Evolutionary conservation across 2,329 filamentous ascomycete genomes (phyloP).

Genomic region (Chaetothyriales sp.): DNA sequence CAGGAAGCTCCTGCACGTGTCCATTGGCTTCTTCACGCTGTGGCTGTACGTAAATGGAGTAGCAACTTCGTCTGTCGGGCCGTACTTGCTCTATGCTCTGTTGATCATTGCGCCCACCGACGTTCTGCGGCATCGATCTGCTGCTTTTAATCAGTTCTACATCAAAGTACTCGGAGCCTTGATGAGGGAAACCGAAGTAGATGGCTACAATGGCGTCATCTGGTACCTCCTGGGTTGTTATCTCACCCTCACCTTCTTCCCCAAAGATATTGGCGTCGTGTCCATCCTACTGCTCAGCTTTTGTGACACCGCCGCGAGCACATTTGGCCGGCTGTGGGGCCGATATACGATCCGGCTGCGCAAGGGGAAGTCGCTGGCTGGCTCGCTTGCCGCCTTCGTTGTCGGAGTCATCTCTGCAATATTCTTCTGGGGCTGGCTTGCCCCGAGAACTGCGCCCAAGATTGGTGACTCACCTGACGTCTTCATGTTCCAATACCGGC

Average conservation of each 20-base stretch:
- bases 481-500: conserved; percentile 66
- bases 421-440: conserved; percentile 78
- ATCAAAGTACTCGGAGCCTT: conserved; percentile 71
- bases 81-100: conserved; percentile 64
- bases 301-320: conserved; percentile 95
- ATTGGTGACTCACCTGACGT: conserved; percentile 30
- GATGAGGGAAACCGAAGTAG: conserved; percentile 93
- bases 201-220: conserved; percentile 91
- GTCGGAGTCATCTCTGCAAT: conserved; percentile 71
- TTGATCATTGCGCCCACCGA: conserved; percentile 75
- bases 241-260: conserved; percentile 69
- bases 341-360: conserved; percentile 75
- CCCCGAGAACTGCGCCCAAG: conserved; percentile 51
- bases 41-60: conserved; percentile 69
- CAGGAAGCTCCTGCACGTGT: conserved; percentile 82
- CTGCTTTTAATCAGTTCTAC: conserved; percentile 72
- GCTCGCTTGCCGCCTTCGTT: conserved; percentile 66
- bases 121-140: conserved; percentile 65
- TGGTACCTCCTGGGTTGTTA: conserved; percentile 89
- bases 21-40: conserved; percentile 86
- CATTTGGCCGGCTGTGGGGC: conserved; percentile 79
- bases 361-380: conserved; percentile 79
- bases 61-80: conserved; percentile 63
- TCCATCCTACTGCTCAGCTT: conserved; percentile 81
- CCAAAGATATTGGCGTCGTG: conserved; percentile 85